These are phyloP conservation scores for Sherardia arvensis DNA, from an alignment of 257 asterid genomes.

Conservation along the genomic window DNA sequence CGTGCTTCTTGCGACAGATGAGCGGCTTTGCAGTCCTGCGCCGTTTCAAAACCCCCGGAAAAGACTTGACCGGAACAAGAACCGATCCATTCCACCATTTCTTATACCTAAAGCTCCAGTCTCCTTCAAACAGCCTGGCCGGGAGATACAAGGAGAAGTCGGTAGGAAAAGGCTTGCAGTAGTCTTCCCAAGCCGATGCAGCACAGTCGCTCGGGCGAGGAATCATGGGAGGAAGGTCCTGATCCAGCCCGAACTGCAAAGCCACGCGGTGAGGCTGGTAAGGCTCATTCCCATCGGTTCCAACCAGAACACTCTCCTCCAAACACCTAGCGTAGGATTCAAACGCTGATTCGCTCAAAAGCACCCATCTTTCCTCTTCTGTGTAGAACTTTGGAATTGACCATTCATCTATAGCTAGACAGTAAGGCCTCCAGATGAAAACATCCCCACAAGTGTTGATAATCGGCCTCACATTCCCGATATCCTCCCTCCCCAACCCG, in stretches of 20 bases:
- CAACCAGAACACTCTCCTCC: neutral
- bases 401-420: conserved; percentile 24
- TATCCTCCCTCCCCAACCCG: neutral
- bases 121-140: neutral
- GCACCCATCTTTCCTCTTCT: neutral
- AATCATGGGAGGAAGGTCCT: neutral
- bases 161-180: neutral
- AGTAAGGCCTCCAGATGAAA: conserved; percentile 31
- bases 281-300: neutral
- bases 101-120: neutral
- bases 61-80: neutral
- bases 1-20: neutral
- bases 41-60: neutral
- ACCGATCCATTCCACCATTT: neutral
- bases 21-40: neutral
- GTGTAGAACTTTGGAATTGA: conserved; percentile 11
- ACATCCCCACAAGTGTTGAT: conserved; percentile 22
- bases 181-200: neutral
- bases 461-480: conserved; percentile 23
- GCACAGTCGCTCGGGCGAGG: neutral
- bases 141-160: neutral
- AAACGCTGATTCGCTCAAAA: neutral
- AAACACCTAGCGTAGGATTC: neutral
- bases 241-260: neutral
- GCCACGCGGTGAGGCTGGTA: neutral